phyloP scores from a whole-genome alignment of 2,329 filamentous ascomycete species.

The Mycosphaerelloides madeirae region DNA sequence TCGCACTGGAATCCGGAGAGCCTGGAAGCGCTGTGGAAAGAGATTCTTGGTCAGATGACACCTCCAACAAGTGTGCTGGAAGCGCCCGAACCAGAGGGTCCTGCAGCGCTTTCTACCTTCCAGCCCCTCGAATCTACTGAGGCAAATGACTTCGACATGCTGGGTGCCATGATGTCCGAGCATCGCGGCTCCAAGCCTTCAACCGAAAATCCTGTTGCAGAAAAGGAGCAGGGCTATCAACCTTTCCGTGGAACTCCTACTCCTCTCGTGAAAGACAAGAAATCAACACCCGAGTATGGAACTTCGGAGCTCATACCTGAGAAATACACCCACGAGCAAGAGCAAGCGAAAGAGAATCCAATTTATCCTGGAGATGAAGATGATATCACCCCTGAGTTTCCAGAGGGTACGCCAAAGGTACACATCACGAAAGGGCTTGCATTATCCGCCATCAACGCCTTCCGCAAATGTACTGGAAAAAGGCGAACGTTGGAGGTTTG shows the following conservation, averaged over 20 bases:
- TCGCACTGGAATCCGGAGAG: slow-evolving; percentile 67
- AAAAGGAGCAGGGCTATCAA: slow-evolving; percentile 13
- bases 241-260: neutral
- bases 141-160: slow-evolving; percentile 6
- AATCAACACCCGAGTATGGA: neutral
- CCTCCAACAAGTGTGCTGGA: neutral
- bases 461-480: slow-evolving; percentile 52
- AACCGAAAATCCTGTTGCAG: too few species aligned
- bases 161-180: slow-evolving; percentile 16
- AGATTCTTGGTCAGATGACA: slow-evolving; percentile 50
- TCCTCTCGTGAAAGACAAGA: neutral
- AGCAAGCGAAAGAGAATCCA: neutral
- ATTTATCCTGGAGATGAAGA: neutral
- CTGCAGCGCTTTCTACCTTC: too few species aligned
- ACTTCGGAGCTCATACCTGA: neutral
- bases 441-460: slow-evolving; percentile 59
- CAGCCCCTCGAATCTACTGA: neutral
- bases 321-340: neutral
- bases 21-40: slow-evolving; percentile 64
- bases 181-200: neutral
- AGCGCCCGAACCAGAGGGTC: neutral
- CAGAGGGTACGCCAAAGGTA: slow-evolving; percentile 22
- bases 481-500: slow-evolving; percentile 54
- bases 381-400: neutral
- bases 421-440: slow-evolving; percentile 49